A percentile compares a stretch with the other conserved stretches of the same genome.
Conservation (phyloP, 257 asterid species). For the Solanum pennellii region DNA sequence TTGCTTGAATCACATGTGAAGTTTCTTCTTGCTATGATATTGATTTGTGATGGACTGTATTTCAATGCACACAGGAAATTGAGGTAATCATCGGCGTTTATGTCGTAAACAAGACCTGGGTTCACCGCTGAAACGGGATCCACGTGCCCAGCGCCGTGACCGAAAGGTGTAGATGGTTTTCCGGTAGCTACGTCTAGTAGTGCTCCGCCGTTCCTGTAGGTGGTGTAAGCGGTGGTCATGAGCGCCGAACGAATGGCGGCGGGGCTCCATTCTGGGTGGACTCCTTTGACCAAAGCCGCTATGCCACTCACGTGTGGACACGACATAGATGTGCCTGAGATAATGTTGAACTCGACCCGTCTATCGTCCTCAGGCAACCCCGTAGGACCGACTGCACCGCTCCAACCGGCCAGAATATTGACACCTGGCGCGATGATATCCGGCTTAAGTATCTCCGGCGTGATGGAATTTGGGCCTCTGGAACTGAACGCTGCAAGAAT, state of each 20-base stretch:
- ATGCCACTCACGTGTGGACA: constrained; percentile 85
- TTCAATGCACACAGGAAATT: constrained; percentile 68
- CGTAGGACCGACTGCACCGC: constrained; percentile 40
- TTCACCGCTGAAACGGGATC: constrained; percentile 72
- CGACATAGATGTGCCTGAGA: constrained; percentile 76
- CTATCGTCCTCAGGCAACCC: constrained; percentile 44
- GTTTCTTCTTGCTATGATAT: constrained; percentile 42
- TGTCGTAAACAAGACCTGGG: constrained; percentile 79
- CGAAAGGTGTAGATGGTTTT: constrained; percentile 63
- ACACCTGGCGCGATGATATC: constrained; percentile 73
- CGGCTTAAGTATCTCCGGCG: constrained; percentile 46
- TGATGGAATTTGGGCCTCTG: constrained; percentile 54
- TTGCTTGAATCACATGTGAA: constrained; percentile 42
- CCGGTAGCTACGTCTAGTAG: constrained; percentile 62
- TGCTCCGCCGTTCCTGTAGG: constrained; percentile 45
- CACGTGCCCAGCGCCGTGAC: constrained; percentile 85
- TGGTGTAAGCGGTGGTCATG: constrained; percentile 54
- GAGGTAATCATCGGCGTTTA: constrained; percentile 35
- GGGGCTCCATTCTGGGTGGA: constrained; percentile 65
- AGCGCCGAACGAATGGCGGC: constrained; percentile 39
- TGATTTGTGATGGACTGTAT: constrained; percentile 49
- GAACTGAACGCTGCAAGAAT: constrained; percentile 75
- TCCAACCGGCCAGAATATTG: constrained; percentile 66
- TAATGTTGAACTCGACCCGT: constrained; percentile 57
- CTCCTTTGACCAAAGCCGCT: constrained; percentile 51